phyloP scores from a whole-genome alignment of 2,329 filamentous ascomycete species.

The Colletotrichum sp. region DNA sequence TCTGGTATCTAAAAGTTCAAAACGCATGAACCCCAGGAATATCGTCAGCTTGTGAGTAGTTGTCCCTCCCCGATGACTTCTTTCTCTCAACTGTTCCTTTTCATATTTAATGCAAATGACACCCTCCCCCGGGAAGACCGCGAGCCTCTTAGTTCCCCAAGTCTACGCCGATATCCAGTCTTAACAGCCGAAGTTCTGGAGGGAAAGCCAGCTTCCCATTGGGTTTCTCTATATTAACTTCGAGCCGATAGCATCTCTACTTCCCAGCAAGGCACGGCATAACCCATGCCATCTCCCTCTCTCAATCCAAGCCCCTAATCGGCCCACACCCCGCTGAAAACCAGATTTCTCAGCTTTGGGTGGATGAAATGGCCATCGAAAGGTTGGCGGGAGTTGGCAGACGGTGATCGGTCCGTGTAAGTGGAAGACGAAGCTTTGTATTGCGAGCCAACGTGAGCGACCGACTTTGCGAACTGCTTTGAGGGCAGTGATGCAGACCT shows the following conservation, averaged over 20 bases:
- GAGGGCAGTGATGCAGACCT: not conserved
- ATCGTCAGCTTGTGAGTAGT: accelerated
- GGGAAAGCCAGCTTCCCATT: not conserved
- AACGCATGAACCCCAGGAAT: not conserved
- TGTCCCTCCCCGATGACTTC: not conserved
- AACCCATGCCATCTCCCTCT: not conserved
- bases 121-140: not conserved
- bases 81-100: not conserved
- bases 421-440: not conserved
- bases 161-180: not conserved
- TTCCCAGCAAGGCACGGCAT: not conserved
- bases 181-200: accelerated
- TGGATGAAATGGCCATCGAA: not conserved
- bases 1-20: not conserved
- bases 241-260: not conserved
- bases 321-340: not conserved
- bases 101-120: not conserved
- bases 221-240: not conserved
- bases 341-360: not conserved
- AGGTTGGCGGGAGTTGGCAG: not conserved
- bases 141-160: not conserved
- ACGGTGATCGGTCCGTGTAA: not conserved
- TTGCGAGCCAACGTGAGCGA: not conserved
- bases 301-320: not conserved
- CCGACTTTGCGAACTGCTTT: not conserved